Base-by-base conservation (phyloP, 2,329 filamentous ascomycete species). In the Sarocladium oryzae region DNA sequence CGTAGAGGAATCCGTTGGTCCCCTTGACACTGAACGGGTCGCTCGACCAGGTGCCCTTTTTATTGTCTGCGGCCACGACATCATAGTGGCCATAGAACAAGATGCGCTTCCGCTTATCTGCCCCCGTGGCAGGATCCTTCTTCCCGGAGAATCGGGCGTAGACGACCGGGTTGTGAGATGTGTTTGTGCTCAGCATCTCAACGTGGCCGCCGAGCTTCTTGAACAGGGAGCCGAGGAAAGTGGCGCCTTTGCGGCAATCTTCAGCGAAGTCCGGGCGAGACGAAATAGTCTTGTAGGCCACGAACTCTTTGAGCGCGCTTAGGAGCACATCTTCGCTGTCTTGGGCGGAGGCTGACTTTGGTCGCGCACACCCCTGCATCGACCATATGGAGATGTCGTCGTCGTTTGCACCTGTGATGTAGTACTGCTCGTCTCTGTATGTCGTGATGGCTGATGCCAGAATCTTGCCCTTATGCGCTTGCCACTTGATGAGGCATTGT, bases 71-170 rank as follows among this genome's bases (percentile, higher is more conserved):
- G 1, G 90, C 81, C 3, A 99, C 93, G 2, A 99, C 91, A 63
- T 99, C 93, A 72, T 99, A 99, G 65, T 99, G 93, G 0, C 95
- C 93, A 62, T 99, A 99, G 65, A 99, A 99, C 0, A 99, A 72
- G 8, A 97, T 88, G 26, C 89, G 90, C 69, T 93, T 96, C 16
- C 88, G 80, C 23, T 81, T 74, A 23, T 79, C 76, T 0, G 80
- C 72, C 1, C 82, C 79, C 11, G 43, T n/a, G 36, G 46, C 20
- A 4, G 16, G 15, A 10, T 82, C 77, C 54, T 78, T 82, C 66
- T 84, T 93, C 3, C 86, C 90, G 40, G 81, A 81, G 65, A 99
- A 99, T 54, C 85, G 87, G 36, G 93, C 93, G 58, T 88, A 86
- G 0, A 99, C 90, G n/a, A 99, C 85, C 0, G 93, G 93, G 62